Conservation (phyloP, 1,139 yeast species). For the Geotrichum bryndzae region DNA sequence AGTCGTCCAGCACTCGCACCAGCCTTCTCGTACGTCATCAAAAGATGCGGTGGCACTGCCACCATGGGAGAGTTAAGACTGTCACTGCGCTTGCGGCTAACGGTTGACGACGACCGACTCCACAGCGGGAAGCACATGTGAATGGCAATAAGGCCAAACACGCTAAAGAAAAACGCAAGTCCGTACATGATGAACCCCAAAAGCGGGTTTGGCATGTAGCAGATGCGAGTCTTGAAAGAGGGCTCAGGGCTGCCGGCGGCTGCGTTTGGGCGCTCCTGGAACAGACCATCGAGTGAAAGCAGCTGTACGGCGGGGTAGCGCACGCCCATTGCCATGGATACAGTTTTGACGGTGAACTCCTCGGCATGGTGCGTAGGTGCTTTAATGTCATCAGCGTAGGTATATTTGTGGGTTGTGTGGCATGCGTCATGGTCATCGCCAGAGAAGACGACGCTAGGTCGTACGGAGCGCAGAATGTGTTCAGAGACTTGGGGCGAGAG, state of each 20-base stretch:
- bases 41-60: not conserved
- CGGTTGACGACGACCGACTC: not conserved
- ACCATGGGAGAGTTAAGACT: not conserved
- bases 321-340: constrained; percentile 91
- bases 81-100: not conserved
- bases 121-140: constrained; percentile 8
- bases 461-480: constrained; percentile 47
- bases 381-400: not conserved
- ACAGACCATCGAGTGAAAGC: constrained; percentile 46
- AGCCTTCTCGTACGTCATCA: not conserved
- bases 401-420: constrained; percentile 56
- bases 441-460: constrained; percentile 67
- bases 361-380: constrained; percentile 38
- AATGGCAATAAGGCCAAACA: constrained; percentile 18
- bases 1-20: not conserved
- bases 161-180: constrained; percentile 22
- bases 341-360: constrained; percentile 82
- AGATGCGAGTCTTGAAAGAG: constrained; percentile 40
- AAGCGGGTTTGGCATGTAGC: constrained; percentile 70
- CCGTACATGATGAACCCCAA: constrained; percentile 38
- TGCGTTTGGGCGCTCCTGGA: constrained; percentile 10
- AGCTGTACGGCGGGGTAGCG: constrained; percentile 78
- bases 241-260: not conserved
- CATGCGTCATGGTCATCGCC: constrained; percentile 98
- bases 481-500: constrained; percentile 54